A percentile compares a stretch with the other conserved stretches of the same genome.
Conservation (phyloP, 2,329 filamentous ascomycete species). For the Atkinsonella hypoxylon region DNA sequence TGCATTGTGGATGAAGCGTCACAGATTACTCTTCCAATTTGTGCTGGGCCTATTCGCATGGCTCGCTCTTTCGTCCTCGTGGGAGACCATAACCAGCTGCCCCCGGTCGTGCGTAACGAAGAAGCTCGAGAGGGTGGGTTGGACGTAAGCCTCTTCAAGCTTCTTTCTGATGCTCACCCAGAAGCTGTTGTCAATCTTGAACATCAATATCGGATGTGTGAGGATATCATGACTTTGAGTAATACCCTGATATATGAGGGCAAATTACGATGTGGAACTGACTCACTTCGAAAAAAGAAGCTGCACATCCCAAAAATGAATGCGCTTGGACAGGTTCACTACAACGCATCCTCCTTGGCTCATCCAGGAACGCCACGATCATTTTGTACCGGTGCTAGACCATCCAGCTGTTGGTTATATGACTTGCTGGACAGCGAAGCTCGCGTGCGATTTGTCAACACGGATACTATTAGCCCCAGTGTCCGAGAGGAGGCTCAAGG, state of each 20-base stretch:
- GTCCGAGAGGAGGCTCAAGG: constrained; percentile 65
- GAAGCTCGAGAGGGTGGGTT: constrained; percentile 75
- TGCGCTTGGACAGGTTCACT: constrained; percentile 48
- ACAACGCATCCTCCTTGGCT: constrained; percentile 35
- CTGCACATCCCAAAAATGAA: constrained; percentile 56
- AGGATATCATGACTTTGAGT: constrained; percentile 89
- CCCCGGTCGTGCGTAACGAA: constrained; percentile 86
- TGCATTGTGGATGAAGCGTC: constrained; percentile 98
- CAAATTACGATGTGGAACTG: constrained; percentile 76
- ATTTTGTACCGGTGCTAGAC: constrained; percentile 43
- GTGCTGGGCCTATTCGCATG: constrained; percentile 85
- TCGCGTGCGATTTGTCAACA: constrained; percentile 82
- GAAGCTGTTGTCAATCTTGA: constrained; percentile 81
- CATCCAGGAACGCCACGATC: constrained; percentile 28
- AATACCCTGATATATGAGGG: constrained; percentile 92
- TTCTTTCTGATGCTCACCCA: constrained; percentile 80
- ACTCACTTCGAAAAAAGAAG: constrained; percentile 56
- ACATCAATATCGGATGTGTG: constrained; percentile 97
- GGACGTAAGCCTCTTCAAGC: constrained; percentile 87
- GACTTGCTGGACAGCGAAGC: constrained; percentile 56
- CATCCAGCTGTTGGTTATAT: constrained; percentile 59
- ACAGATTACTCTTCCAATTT: constrained; percentile 92
- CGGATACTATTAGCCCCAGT: constrained; percentile 55
- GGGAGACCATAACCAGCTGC: constrained; percentile 91
- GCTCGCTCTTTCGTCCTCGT: constrained; percentile 88